A percentile compares a stretch with the other conserved stretches of the same genome.
These are phyloP conservation scores for Conticribra guillardii DNA, from an alignment of 108 stramenopile species.

Conservation along the genomic window DNA sequence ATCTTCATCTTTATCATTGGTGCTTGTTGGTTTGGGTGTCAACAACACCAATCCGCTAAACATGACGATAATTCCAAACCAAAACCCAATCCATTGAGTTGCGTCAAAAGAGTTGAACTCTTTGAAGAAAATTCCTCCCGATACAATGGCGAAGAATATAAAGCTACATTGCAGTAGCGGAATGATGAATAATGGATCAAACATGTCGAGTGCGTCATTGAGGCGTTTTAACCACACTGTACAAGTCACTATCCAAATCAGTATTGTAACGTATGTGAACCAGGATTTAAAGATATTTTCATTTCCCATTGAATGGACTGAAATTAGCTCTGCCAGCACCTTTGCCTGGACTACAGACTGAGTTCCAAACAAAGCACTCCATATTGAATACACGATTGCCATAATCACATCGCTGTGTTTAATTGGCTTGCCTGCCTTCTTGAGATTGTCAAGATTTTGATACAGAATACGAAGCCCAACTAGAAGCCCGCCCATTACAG, in stretches of 20 bases:
- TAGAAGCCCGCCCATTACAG: slow-evolving; percentile 26
- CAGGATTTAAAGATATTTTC: slow-evolving; percentile 52
- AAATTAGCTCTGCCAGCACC: slow-evolving; percentile 61
- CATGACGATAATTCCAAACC: slow-evolving; percentile 50
- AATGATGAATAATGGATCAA: slow-evolving; percentile 82
- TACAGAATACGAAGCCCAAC: slow-evolving; percentile 42
- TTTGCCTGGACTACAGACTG: slow-evolving; percentile 74
- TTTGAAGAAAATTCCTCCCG: slow-evolving; percentile 73
- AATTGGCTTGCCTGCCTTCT: slow-evolving; percentile 25
- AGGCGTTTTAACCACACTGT: slow-evolving; percentile 67
- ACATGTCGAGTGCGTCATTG: slow-evolving; percentile 59
- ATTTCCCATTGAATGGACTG: slow-evolving; percentile 42
- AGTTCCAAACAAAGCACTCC: slow-evolving; percentile 71
- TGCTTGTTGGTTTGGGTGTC: slow-evolving; percentile 43
- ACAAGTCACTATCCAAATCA: slow-evolving; percentile 55
- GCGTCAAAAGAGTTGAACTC: slow-evolving; percentile 55
- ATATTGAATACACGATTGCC: slow-evolving; percentile 63
- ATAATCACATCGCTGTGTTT: slow-evolving; percentile 45
- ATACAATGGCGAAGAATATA: slow-evolving; percentile 71
- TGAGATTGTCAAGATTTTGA: slow-evolving; percentile 18
- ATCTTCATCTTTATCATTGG: slow-evolving; percentile 23
- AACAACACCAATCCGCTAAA: slow-evolving; percentile 57
- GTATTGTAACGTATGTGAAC: slow-evolving; percentile 68
- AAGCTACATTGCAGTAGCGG: slow-evolving; percentile 75
- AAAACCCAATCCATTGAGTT: slow-evolving; percentile 53